phyloP scores from a whole-genome alignment of 1,284 basidiomycete genomes.

The Malassezia restricta region DNA sequence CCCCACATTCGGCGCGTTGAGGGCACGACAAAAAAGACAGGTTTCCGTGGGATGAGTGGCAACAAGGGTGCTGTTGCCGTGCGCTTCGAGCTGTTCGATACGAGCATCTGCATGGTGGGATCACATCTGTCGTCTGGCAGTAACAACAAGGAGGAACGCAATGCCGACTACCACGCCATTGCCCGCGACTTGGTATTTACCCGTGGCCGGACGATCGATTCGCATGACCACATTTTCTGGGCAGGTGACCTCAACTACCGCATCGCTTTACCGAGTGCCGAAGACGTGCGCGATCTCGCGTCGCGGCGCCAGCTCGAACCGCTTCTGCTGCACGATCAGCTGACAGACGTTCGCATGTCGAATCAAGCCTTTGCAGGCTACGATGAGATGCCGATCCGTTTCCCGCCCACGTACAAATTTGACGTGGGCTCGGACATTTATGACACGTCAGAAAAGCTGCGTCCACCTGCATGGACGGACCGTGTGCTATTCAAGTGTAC shows the following conservation, averaged over 20 bases:
- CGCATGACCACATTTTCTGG: constrained; percentile 83
- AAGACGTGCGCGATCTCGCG: constrained; percentile 59
- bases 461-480: constrained; percentile 82
- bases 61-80: constrained; percentile 83
- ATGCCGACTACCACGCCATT: constrained; percentile 84
- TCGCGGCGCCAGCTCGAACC: constrained; percentile 53
- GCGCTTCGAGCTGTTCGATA: constrained; percentile 76
- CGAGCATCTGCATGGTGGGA: constrained; percentile 86
- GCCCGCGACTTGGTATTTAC: constrained; percentile 68
- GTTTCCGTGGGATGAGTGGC: constrained; percentile 86
- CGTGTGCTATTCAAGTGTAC: constrained; percentile 60
- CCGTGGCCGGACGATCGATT: constrained; percentile 72
- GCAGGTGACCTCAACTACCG: constrained; percentile 89
- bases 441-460: constrained; percentile 88
- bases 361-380: constrained; percentile 63
- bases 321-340: constrained; percentile 61
- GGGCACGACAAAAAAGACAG: constrained; percentile 86
- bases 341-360: constrained; percentile 18
- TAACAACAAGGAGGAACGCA: constrained; percentile 73
- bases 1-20: constrained; percentile 77
- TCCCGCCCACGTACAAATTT: constrained; percentile 79
- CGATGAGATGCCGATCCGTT: constrained; percentile 73
- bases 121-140: constrained; percentile 92
- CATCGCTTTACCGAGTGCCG: constrained; percentile 65
- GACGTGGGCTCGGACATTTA: constrained; percentile 65